Base-by-base conservation (phyloP, 116 monocot genomes). In the Iris pallida region DNA sequence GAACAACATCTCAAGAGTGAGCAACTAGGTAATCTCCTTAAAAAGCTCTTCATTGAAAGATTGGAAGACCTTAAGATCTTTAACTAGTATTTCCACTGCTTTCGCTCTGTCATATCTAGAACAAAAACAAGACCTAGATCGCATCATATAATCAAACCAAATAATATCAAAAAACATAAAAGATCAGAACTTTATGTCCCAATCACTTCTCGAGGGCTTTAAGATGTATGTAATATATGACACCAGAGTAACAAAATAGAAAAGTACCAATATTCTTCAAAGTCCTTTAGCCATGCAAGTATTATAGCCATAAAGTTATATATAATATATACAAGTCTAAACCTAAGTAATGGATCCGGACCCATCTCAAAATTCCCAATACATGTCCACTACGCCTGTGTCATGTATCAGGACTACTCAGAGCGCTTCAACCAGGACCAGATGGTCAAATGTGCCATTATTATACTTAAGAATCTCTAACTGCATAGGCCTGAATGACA, bases 11-110 rank as follows among this genome's bases (percentile, higher is more conserved):
- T 97, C 97, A 53, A 97, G 85, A 11, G 97, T 92, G 19, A 97
- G 87, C 57, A 97, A 67, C 59, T 90, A 90, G 3, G 97, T 97
- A 8, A 97, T 92, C 81, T 97, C 97, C 81, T 97, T 97, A 78
- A 92, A 97, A 17, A 92, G 88, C 46, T 97, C 92, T 67, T 97
- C 97, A 72, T 92, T 97, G 83, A 97, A 92, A 17, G 97, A 83
- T 55, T 92, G 68, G 82, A 97, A 97, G 42, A 92, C 85, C 70
- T 97, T 97, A 15, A 97, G 85, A 76, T 97, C 97, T 76, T 97
- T 97, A 54, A 92, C 92, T 20, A 92, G 87, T 78, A 97, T 92
- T 42, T 97, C 97, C 17, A 90, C 92, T 46, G 97, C 97, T 78
- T 97, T 97, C 8, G 90, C 81, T 65, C 93, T 79, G 55, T 97